Conservation (phyloP, 768 basidiomycete species). For the Russula sp. region DNA sequence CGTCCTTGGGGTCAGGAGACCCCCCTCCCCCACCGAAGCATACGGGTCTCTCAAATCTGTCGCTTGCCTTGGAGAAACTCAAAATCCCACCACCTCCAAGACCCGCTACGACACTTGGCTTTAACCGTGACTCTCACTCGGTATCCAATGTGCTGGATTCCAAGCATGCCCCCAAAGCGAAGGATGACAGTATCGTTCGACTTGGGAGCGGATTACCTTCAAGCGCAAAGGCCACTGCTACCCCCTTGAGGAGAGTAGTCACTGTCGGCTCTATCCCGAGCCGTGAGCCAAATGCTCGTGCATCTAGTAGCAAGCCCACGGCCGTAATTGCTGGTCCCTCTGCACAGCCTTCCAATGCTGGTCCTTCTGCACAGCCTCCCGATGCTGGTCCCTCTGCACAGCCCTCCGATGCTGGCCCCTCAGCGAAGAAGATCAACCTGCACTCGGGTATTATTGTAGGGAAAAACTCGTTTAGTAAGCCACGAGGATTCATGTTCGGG, state of each 20-base stretch:
- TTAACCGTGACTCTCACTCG: slow-evolving; percentile 34
- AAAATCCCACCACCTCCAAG: slow-evolving; percentile 56
- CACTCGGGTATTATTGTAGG: slow-evolving; percentile 26
- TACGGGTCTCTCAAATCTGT: slow-evolving; percentile 49
- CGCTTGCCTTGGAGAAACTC: slow-evolving; percentile 66
- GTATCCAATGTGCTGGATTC: slow-evolving; percentile 28
- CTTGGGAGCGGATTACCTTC: slow-evolving; percentile 8
- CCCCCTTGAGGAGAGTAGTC: slow-evolving; percentile 11
- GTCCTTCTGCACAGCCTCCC: too few species aligned
- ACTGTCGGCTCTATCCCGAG: neutral
- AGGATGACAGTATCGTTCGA: slow-evolving; percentile 16
- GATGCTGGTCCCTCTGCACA: neutral
- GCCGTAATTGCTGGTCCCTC: neutral
- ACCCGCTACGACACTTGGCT: slow-evolving; percentile 68
- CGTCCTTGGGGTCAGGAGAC: slow-evolving; percentile 1
- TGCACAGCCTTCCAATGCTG: neutral
- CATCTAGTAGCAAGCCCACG: slow-evolving; percentile 1
- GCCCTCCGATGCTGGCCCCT: neutral
- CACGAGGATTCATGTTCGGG: slow-evolving; percentile 21
- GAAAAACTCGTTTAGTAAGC: slow-evolving; percentile 14
- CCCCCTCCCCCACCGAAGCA: slow-evolving; percentile 23
- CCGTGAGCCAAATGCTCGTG: neutral
- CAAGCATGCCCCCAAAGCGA: slow-evolving; percentile 12
- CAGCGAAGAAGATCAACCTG: slow-evolving; percentile 23
- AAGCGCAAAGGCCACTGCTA: neutral